Conservation (phyloP, 2,329 filamentous ascomycete species). For the Fusarium proliferatum region DNA sequence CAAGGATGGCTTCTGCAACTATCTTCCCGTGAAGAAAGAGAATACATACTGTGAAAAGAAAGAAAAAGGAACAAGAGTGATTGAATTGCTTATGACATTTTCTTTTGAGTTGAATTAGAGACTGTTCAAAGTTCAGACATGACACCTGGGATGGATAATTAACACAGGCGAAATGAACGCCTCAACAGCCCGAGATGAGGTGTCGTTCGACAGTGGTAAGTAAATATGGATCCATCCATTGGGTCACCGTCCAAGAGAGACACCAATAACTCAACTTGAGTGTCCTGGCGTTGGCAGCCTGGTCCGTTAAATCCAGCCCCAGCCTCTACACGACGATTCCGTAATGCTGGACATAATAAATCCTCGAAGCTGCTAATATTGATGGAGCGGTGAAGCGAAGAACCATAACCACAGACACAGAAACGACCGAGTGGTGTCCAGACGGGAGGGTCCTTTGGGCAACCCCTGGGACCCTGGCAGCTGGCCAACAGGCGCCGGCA, state of each 20-base stretch:
- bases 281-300: background rate
- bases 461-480: conserved; percentile 32
- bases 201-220: conserved; percentile 36
- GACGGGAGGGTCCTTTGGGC: conserved; percentile 17
- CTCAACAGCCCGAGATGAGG: conserved; percentile 28
- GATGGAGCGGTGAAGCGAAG: conserved; percentile 37
- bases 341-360: conserved; percentile 15
- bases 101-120: background rate
- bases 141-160: background rate
- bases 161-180: conserved; percentile 26
- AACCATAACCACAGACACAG: conserved; percentile 13
- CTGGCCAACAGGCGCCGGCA: conserved; percentile 37
- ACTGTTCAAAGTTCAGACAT: background rate
- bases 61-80: background rate
- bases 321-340: background rate
- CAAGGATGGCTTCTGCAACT: conserved; percentile 10
- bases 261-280: conserved; percentile 12
- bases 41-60: background rate
- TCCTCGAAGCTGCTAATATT: conserved; percentile 11
- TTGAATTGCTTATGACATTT: background rate
- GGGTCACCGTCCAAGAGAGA: conserved; percentile 37
- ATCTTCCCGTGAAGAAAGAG: background rate
- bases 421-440: conserved; percentile 21
- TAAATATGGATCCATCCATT: conserved; percentile 43
- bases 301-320: background rate